phyloP scores from a whole-genome alignment of 1,139 yeast genomes.

The Spencermartinsiella ligniputridi region DNA sequence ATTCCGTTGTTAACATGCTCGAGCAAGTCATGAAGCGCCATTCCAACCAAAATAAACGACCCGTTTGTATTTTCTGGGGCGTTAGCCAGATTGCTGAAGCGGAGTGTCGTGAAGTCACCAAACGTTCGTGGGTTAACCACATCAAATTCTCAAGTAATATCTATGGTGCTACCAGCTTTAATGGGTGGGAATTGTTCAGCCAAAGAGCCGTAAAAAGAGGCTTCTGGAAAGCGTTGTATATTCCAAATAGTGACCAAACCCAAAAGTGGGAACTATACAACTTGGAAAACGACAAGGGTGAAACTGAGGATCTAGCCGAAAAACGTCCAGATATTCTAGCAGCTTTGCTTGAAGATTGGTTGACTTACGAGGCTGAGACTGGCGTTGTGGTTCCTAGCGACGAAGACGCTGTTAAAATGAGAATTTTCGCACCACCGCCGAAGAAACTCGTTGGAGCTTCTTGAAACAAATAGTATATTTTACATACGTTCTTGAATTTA shows the following conservation, averaged over 20 bases:
- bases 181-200: constrained; percentile 58
- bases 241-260: constrained; percentile 48
- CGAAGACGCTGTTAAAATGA: no score
- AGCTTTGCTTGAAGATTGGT: neutral
- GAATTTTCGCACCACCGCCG: no score
- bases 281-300: constrained; percentile 45
- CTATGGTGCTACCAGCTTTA: constrained; percentile 44
- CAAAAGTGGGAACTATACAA: constrained; percentile 50
- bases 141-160: constrained; percentile 20
- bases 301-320: constrained; percentile 41
- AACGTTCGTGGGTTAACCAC: constrained; percentile 37
- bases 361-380: neutral
- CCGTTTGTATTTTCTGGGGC: no score
- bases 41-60: no score
- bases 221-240: constrained; percentile 44
- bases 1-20: no score
- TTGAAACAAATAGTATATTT: neutral
- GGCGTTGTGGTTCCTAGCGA: neutral
- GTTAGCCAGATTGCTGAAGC: no score
- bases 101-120: no score
- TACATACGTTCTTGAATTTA: neutral
- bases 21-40: no score
- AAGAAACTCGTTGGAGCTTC: neutral
- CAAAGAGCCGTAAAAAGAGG: constrained; percentile 54
- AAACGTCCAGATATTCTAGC: constrained; percentile 26